A percentile compares a stretch with the other conserved stretches of the same genome.
Conservation (phyloP, 148 eudicot species). For the Camellia japonica region DNA sequence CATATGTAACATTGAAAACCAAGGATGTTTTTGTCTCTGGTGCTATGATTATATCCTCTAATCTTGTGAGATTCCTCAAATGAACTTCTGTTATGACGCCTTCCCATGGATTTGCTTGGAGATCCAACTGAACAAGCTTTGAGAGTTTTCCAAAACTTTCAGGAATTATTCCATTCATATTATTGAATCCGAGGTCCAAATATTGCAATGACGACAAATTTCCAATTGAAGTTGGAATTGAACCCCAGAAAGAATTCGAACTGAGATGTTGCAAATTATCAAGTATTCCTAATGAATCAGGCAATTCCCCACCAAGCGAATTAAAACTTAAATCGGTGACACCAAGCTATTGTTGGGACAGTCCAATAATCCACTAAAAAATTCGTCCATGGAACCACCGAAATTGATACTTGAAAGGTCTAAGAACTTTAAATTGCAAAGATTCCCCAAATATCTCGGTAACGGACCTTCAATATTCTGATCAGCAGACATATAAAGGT, state of each 20-base stretch:
- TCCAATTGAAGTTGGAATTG: constrained; percentile 16
- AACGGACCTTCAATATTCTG: neutral
- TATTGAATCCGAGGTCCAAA: neutral
- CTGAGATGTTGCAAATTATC: neutral
- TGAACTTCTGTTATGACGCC: neutral
- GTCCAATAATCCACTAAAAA: too few relatives aligned
- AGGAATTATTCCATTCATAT: constrained; percentile 14
- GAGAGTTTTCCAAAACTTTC: constrained; percentile 24
- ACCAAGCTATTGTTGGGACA: too few relatives aligned
- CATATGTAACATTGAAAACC: constrained; percentile 1
- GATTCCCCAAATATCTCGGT: too few relatives aligned
- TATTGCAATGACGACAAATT: constrained; percentile 15
- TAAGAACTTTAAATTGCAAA: too few relatives aligned
- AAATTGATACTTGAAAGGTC: too few relatives aligned
- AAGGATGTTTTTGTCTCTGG: neutral
- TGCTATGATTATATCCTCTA: neutral
- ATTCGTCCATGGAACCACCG: too few relatives aligned
- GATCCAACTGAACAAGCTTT: neutral
- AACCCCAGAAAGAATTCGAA: constrained; percentile 5
- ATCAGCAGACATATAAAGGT: neutral
- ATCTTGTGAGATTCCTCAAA: neutral
- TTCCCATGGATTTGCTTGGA: constrained; percentile 7
- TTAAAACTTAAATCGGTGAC: too few relatives aligned
- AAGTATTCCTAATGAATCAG: constrained; percentile 18
- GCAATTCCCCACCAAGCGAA: neutral